Percentiles rank a stretch among this genome's conserved stretches.
Conservation (phyloP, 1,284 basidiomycete genomes). For the Trichosporon sp. region DNA sequence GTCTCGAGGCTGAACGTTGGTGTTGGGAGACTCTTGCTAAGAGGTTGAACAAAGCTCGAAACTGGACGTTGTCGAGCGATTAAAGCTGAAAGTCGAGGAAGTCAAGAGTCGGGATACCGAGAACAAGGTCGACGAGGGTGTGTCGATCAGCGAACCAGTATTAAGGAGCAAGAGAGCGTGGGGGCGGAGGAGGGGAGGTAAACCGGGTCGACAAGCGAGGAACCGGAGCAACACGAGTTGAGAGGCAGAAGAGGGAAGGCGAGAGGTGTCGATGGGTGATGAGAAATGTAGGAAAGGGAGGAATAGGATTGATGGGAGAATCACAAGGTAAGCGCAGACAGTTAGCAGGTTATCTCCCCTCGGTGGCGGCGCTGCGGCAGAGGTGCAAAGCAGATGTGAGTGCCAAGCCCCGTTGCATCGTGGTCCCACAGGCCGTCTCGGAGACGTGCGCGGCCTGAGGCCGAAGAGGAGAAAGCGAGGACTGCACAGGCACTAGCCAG, state of each 20-base stretch:
- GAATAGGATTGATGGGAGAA: constrained; percentile 6
- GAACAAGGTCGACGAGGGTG: background rate
- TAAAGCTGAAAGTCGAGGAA: constrained; percentile 2
- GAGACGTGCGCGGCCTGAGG: background rate
- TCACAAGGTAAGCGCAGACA: constrained; percentile 5
- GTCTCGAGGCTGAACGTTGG: background rate
- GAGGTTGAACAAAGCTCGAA: background rate
- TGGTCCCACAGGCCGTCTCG: background rate
- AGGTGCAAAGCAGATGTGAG: background rate
- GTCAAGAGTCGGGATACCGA: constrained; percentile 3
- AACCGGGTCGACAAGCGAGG: constrained; percentile 8
- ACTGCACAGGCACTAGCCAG: background rate
- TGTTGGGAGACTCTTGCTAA: background rate
- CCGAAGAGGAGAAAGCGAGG: background rate
- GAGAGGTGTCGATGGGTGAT: background rate
- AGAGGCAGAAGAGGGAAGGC: background rate
- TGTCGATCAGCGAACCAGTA: constrained; percentile 2
- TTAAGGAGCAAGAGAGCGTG: background rate
- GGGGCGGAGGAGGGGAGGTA: background rate
- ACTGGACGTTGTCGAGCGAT: background rate
- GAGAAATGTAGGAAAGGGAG: constrained; percentile 15
- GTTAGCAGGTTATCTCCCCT: background rate
- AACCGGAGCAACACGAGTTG: background rate
- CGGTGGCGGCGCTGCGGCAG: background rate
- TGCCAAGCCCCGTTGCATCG: constrained; percentile 4